Percentiles rank a stretch among this genome's conserved stretches.
These are phyloP conservation scores for Uromyces viciae-fabae DNA, from an alignment of 1,284 basidiomycete species.

Conservation along the genomic window DNA sequence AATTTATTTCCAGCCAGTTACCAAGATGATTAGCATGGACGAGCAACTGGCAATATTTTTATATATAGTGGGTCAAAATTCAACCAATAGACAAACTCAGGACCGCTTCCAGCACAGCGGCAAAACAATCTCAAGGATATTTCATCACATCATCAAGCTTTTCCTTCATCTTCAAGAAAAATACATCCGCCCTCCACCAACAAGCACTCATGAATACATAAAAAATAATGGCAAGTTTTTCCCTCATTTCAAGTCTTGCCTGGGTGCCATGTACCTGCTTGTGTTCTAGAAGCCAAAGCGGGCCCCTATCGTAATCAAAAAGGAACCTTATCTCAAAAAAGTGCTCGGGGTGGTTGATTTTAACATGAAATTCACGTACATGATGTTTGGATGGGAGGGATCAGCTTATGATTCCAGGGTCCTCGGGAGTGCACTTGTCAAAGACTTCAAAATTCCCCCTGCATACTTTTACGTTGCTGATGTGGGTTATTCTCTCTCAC, in stretches of 20 bases:
- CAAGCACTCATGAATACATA: slow-evolving; percentile 16
- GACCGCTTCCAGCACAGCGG: slow-evolving; percentile 46
- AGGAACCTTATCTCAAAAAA: slow-evolving; percentile 55
- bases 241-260: slow-evolving; percentile 55
- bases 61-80: background rate
- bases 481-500: slow-evolving; percentile 55
- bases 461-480: slow-evolving; percentile 57
- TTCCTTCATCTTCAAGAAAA: background rate
- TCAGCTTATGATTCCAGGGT: slow-evolving; percentile 54
- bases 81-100: slow-evolving; percentile 12
- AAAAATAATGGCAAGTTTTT: slow-evolving; percentile 54
- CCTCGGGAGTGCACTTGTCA: slow-evolving; percentile 49
- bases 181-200: slow-evolving; percentile 39
- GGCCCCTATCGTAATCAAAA: slow-evolving; percentile 54
- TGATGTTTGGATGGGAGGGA: slow-evolving; percentile 57
- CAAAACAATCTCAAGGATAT: slow-evolving; percentile 47
- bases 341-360: slow-evolving; percentile 54
- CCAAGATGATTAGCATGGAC: background rate
- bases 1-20: background rate
- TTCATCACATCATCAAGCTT: slow-evolving; percentile 5
- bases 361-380: slow-evolving; percentile 54
- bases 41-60: slow-evolving; percentile 5
- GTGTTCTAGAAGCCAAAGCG: slow-evolving; percentile 49
- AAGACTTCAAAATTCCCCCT: slow-evolving; percentile 53
- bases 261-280: slow-evolving; percentile 58